These are phyloP conservation scores for Gigaspora rosea DNA, from an alignment of 192 early-diverging fungal genomes.

Conservation along the genomic window DNA sequence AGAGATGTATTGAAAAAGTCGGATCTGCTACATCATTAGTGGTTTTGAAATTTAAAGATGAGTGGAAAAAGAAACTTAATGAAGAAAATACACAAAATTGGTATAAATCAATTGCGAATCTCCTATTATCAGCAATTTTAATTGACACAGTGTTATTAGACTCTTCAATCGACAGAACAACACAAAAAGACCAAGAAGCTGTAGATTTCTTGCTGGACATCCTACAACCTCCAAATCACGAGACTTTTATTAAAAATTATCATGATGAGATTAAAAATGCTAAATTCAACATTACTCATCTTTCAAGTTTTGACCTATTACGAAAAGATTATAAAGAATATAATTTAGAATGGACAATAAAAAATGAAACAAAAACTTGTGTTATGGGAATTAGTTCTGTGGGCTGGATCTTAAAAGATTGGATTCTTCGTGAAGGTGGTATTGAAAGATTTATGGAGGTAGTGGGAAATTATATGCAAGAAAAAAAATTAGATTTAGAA, in stretches of 20 bases:
- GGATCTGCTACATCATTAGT: slow-evolving; percentile 65
- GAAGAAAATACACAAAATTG: neutral
- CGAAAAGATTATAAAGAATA: slow-evolving; percentile 80
- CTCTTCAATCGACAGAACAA: slow-evolving; percentile 48
- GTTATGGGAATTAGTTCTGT: slow-evolving; percentile 66
- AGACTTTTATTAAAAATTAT: slow-evolving; percentile 29
- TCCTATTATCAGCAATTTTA: slow-evolving; percentile 64
- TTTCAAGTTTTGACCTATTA: slow-evolving; percentile 56
- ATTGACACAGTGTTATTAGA: slow-evolving; percentile 64
- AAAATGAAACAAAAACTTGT: slow-evolving; percentile 26
- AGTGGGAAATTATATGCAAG: slow-evolving; percentile 40
- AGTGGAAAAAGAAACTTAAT: slow-evolving; percentile 6
- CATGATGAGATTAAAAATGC: slow-evolving; percentile 57
- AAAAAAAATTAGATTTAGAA: slow-evolving; percentile 52
- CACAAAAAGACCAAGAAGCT: slow-evolving; percentile 46
- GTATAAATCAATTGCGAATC: slow-evolving; percentile 42
- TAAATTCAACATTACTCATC: slow-evolving; percentile 49
- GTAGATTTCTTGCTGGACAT: slow-evolving; percentile 42
- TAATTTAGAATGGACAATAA: slow-evolving; percentile 21
- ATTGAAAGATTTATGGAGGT: slow-evolving; percentile 35
- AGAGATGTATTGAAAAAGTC: slow-evolving; percentile 56
- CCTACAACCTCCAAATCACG: neutral
- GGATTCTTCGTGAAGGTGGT: slow-evolving; percentile 50
- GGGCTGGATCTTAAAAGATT: slow-evolving; percentile 50
- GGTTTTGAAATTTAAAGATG: slow-evolving; percentile 40